Percentiles rank a stretch among this genome's conserved stretches.
These are phyloP conservation scores for Conticribra guillardii DNA, from an alignment of 108 stramenopile species.

Conservation along the genomic window DNA sequence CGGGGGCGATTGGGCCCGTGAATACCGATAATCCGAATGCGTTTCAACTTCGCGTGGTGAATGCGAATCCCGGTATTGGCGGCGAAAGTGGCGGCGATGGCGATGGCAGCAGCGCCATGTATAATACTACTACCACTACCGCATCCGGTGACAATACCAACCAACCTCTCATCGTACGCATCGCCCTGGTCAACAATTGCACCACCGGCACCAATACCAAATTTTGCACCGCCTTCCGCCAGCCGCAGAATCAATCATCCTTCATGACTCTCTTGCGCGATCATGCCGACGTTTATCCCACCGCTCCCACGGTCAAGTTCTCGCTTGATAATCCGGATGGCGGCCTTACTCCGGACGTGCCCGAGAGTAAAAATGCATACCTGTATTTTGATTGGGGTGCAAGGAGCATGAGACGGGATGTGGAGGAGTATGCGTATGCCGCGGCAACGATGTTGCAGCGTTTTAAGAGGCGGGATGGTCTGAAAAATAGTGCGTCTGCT, in stretches of 20 bases:
- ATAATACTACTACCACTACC: too few relatives aligned
- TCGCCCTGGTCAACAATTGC: conserved; percentile 84
- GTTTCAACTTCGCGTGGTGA: conserved; percentile 25
- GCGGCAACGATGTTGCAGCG: too few relatives aligned
- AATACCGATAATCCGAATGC: conserved; percentile 26
- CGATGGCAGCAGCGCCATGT: conserved; percentile 26
- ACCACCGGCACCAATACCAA: conserved; percentile 61
- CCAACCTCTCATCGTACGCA: conserved; percentile 64
- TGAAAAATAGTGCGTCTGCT: too few relatives aligned
- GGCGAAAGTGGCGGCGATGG: conserved; percentile 30
- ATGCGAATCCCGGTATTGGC: conserved; percentile 47
- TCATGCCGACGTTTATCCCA: conserved; percentile 65
- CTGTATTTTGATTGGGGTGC: conserved; percentile 51
- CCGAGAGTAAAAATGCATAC: conserved; percentile 30
- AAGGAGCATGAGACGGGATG: conserved; percentile 42
- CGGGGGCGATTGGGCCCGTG: conserved; percentile 44
- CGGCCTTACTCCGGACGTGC: conserved; percentile 28
- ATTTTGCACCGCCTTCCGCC: conserved; percentile 57
- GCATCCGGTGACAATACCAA: conserved; percentile 60
- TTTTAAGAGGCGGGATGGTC: too few relatives aligned
- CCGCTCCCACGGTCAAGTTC: conserved; percentile 53
- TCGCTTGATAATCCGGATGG: conserved; percentile 51
- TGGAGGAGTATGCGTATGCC: too few relatives aligned
- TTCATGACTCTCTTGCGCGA: conserved; percentile 29
- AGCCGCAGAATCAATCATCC: conserved; percentile 57